Conservation (phyloP, 352 stramenopile species). For the Phytophthora citrophthora region DNA sequence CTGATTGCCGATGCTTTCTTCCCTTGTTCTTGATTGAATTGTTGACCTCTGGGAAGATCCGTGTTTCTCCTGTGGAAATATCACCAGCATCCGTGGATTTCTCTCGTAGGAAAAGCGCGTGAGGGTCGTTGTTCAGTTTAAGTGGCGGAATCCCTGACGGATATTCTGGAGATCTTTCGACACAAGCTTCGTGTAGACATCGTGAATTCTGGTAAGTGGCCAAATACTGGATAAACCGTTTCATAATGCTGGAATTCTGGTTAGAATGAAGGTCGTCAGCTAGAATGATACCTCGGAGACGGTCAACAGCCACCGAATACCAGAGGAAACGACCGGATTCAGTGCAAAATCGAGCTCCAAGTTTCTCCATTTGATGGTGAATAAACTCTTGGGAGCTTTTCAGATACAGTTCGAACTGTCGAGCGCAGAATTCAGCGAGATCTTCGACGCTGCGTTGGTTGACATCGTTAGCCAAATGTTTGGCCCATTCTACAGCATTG, state of each 20-base stretch:
- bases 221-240: slow-evolving; percentile 39
- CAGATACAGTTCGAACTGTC: slow-evolving; percentile 20
- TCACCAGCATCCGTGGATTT: slow-evolving; percentile 33
- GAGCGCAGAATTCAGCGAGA: slow-evolving; percentile 15
- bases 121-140: slow-evolving; percentile 43
- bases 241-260: slow-evolving; percentile 23
- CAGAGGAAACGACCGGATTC: slow-evolving; percentile 23
- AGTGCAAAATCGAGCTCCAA: slow-evolving; percentile 6
- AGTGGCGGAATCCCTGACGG: slow-evolving; percentile 48
- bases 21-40: slow-evolving; percentile 8
- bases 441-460: slow-evolving; percentile 7
- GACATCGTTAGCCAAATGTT: slow-evolving; percentile 9
- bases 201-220: slow-evolving; percentile 28
- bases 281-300: slow-evolving; percentile 43
- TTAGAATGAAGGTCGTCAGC: slow-evolving; percentile 15
- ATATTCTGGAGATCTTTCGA: slow-evolving; percentile 24
- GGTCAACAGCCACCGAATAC: slow-evolving; percentile 51
- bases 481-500: slow-evolving; percentile 11
- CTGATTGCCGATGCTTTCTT: slow-evolving; percentile 46
- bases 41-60: slow-evolving; percentile 48
- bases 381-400: slow-evolving; percentile 1
- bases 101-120: slow-evolving; percentile 49
- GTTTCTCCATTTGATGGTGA: slow-evolving; percentile 3
- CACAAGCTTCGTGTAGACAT: slow-evolving; percentile 1
- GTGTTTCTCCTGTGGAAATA: slow-evolving; percentile 47